Conservation (phyloP, 148 eudicot species). For the Rhododendron kiyosumense region DNA sequence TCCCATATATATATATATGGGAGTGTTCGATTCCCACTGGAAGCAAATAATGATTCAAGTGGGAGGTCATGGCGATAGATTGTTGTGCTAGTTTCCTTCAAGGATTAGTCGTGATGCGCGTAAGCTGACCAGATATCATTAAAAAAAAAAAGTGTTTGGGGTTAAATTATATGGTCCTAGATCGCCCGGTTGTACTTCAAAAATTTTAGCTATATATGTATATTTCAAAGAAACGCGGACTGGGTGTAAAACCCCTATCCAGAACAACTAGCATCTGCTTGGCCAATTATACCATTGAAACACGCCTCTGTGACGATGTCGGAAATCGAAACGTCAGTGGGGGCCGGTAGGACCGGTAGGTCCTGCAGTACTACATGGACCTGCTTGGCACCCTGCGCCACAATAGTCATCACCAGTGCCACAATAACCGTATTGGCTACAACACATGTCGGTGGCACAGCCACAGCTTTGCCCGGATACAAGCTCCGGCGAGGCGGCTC, state of each 20-base stretch:
- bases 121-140: too few species aligned
- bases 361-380: conserved; percentile 25
- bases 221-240: conserved; percentile 33
- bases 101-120: too few species aligned
- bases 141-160: too few species aligned
- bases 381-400: conserved; percentile 44
- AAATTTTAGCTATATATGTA: too few species aligned
- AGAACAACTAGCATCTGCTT: conserved; percentile 29
- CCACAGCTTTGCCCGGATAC: conserved; percentile 38
- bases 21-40: too few species aligned
- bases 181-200: too few species aligned
- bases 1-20: too few species aligned
- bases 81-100: too few species aligned
- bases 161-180: too few species aligned
- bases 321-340: conserved; percentile 18
- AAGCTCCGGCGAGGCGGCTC: conserved; percentile 10
- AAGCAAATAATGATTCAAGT: too few species aligned
- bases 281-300: conserved; percentile 42
- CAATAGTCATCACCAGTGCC: conserved; percentile 34
- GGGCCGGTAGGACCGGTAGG: too few species aligned
- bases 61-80: too few species aligned
- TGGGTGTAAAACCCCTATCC: conserved; percentile 53
- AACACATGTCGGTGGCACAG: conserved; percentile 28
- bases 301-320: conserved; percentile 36
- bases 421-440: conserved; percentile 36